A percentile compares a stretch with the other conserved stretches of the same genome.
phyloP scores from a whole-genome alignment of 352 stramenopile species.

The Phytophthora podocarpi region DNA sequence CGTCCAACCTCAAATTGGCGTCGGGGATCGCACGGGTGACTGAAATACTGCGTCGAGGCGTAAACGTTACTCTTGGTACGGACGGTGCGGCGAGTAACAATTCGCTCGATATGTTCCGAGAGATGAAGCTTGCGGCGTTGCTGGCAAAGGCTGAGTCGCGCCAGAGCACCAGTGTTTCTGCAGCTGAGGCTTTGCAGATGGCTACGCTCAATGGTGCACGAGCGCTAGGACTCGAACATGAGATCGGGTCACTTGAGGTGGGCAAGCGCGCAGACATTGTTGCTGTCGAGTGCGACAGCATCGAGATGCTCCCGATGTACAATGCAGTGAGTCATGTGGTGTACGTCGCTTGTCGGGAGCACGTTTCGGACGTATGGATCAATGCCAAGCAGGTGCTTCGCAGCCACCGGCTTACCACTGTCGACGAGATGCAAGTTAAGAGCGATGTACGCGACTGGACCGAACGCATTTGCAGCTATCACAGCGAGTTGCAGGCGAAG shows the following conservation, averaged over 20 bases:
- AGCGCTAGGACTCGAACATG: constrained; percentile 76
- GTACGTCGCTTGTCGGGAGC: constrained; percentile 80
- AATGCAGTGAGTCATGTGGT: constrained; percentile 88
- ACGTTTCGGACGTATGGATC: constrained; percentile 92
- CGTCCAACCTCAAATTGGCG: constrained; percentile 91
- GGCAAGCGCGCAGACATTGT: constrained; percentile 89
- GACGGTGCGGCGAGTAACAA: constrained; percentile 90
- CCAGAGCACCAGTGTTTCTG: constrained; percentile 64
- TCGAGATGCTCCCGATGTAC: constrained; percentile 91
- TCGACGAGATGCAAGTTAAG: constrained; percentile 72
- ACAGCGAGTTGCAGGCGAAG: constrained; percentile 7
- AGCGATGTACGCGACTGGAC: constrained; percentile 59
- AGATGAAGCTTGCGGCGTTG: constrained; percentile 90
- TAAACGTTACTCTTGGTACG: constrained; percentile 90
- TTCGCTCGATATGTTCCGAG: constrained; percentile 89
- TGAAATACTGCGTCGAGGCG: constrained; percentile 72
- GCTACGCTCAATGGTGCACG: constrained; percentile 91
- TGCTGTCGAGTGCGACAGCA: constrained; percentile 74
- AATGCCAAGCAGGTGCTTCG: constrained; percentile 82
- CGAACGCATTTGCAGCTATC: constrained; percentile 39
- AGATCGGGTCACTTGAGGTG: constrained; percentile 86
- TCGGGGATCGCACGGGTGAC: constrained; percentile 83
- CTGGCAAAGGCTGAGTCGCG: constrained; percentile 81
- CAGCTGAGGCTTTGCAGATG: constrained; percentile 76
- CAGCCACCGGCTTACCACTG: constrained; percentile 75